A percentile compares a stretch with the other conserved stretches of the same genome.
Conservation (phyloP, 768 basidiomycete genomes). For the Aureoboletus auriporus region DNA sequence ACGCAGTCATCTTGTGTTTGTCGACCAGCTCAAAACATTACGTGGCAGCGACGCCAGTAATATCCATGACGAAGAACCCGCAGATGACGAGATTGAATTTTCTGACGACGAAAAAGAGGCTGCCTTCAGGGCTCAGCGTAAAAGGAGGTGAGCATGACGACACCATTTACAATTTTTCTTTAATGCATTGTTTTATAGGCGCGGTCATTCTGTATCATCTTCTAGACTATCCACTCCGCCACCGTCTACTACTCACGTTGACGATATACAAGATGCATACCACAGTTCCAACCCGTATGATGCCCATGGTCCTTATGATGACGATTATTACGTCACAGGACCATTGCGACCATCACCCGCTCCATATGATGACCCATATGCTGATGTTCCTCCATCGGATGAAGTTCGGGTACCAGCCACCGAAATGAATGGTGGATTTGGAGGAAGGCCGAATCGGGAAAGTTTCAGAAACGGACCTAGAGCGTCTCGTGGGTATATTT, state of each 20-base stretch:
- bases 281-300: slow-evolving; percentile 61
- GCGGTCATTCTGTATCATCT: slow-evolving; percentile 47
- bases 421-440: slow-evolving; percentile 1
- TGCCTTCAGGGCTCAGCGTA: slow-evolving; percentile 57
- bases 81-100: slow-evolving; percentile 87
- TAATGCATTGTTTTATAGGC: slow-evolving; percentile 34
- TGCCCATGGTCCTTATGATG: slow-evolving; percentile 64
- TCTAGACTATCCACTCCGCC: slow-evolving; percentile 56
- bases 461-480: slow-evolving; percentile 1
- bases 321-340: slow-evolving; percentile 48
- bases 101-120: slow-evolving; percentile 93
- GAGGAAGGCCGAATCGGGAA: slow-evolving; percentile 27
- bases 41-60: slow-evolving; percentile 96
- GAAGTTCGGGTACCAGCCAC: neutral
- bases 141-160: slow-evolving; percentile 48
- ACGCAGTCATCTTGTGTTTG: slow-evolving; percentile 81
- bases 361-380: slow-evolving; percentile 80
- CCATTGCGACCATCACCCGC: slow-evolving; percentile 62
- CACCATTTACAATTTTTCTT: neutral
- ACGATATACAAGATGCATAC: slow-evolving; percentile 48
- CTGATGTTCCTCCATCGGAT: slow-evolving; percentile 40
- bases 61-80: slow-evolving; percentile 90
- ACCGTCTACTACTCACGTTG: slow-evolving; percentile 50
- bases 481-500: slow-evolving; percentile 18
- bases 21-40: slow-evolving; percentile 59